Base-by-base conservation (phyloP, 2,329 filamentous ascomycete genomes). In the Fusarium sp. region DNA sequence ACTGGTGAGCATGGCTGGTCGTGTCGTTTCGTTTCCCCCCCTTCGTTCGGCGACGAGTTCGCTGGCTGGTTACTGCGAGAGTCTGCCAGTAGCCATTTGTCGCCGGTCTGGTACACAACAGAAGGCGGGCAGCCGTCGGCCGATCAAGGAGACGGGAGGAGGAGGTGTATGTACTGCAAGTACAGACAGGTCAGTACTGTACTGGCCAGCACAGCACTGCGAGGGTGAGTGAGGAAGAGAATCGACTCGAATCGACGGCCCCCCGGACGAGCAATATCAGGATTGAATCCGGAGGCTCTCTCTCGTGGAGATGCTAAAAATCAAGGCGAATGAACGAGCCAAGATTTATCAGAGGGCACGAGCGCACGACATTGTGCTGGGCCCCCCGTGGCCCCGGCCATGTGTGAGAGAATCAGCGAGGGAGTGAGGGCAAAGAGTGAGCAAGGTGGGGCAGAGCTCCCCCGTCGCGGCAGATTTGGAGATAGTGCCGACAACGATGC, bases 291-390 rank as follows among this genome's bases (percentile, higher is more conserved):
- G 70, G 72, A 79, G 69, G 67, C 76, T 79, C 76, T 52, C 47
- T 52, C 47, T 74, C 74, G 69, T 75, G 67, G 73, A 73, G 73
- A 78, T 75, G 71, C 68, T 67, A 66, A 74, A 75, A 75, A 75
- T 77, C 75, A 74, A 77, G 67, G 71, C 70, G 71, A 77, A 74
- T 79, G 77, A 74, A 74, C 67, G 71, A 76, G 73, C 73, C 78
- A 77, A 76, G 77, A 78, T 79, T 79, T 79, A 79, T 79, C 74
- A 70, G 77, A 74, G 75, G 73, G 69, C 77, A 78, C 77, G 76
- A 79, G 75, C 73, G 69, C 77, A 77, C 75, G 76, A 79, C 77
- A 79, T 79, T 75, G 77, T 79, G 75, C 75, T 75, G 73, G 77
- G 68, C 67, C 76, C 76, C 76, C 73, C 73, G 69, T 73, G 76